Evolutionary conservation across 345 rosid genomes (phyloP).

Genomic region (Dipteronia dyeriana): DNA sequence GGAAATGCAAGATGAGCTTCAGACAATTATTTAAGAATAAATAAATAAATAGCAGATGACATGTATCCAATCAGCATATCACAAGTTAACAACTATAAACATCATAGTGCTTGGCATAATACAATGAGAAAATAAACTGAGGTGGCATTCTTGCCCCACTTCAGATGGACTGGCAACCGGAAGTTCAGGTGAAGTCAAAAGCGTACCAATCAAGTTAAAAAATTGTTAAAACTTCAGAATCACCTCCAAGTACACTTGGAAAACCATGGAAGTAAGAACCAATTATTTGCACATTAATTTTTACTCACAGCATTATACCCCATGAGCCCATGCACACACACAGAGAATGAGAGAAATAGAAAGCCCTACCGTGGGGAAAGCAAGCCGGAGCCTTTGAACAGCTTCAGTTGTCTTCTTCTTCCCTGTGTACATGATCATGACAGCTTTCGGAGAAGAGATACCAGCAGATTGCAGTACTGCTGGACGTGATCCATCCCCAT

Average conservation of each 20-base stretch:
- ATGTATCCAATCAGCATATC: not conserved
- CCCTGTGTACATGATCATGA: constrained; percentile 89
- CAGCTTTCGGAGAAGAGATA: constrained; percentile 84
- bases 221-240: not conserved
- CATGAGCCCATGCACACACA: not conserved
- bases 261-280: not conserved
- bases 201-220: not conserved
- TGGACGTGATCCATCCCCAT: constrained; percentile 92
- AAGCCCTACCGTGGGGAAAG: constrained; percentile 69
- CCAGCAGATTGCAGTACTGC: constrained; percentile 88
- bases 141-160: not conserved
- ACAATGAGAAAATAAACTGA: not conserved
- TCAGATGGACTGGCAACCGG: not conserved
- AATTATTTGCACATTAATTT: not conserved
- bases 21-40: constrained; percentile 11
- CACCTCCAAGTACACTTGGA: not conserved
- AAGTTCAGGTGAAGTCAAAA: not conserved
- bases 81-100: not conserved
- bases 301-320: not conserved
- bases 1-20: constrained; percentile 2
- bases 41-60: not conserved
- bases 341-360: constrained; percentile 20
- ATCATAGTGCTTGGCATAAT: not conserved
- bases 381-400: constrained; percentile 85
- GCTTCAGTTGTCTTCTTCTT: constrained; percentile 79